These are phyloP conservation scores for Vavraia culicis DNA, from an alignment of 371 early-diverging fungal genomes.

Conservation along the genomic window DNA sequence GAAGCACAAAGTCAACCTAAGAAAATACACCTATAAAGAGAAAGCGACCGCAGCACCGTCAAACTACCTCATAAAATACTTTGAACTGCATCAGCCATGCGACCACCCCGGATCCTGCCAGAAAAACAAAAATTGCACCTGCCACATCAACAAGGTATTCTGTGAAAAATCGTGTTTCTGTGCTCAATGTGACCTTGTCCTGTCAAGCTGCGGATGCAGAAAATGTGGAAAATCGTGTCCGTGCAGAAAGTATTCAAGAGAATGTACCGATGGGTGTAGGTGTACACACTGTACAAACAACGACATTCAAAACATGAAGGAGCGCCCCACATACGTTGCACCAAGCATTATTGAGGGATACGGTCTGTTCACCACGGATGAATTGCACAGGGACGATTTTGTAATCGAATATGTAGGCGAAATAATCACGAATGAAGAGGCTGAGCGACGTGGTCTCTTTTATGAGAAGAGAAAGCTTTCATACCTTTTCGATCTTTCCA, in stretches of 20 bases:
- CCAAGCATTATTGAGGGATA: slow-evolving; percentile 45
- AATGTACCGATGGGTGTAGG: slow-evolving; percentile 18
- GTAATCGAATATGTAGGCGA: slow-evolving; percentile 69
- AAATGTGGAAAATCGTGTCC: slow-evolving; percentile 8
- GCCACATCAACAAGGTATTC: slow-evolving; percentile 10
- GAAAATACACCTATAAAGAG: no score
- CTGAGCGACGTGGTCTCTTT: slow-evolving; percentile 33
- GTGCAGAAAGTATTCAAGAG: slow-evolving; percentile 13
- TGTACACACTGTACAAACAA: slow-evolving; percentile 11
- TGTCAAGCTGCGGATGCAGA: slow-evolving; percentile 4
- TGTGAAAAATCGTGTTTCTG: slow-evolving; percentile 32
- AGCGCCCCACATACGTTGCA: slow-evolving; percentile 4
- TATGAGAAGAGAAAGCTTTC: slow-evolving; percentile 31
- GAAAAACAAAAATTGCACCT: slow-evolving; percentile 17
- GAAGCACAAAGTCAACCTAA: no score
- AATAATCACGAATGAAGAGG: slow-evolving; percentile 48
- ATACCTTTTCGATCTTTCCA: slow-evolving; percentile 33
- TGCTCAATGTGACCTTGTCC: slow-evolving; percentile 14
- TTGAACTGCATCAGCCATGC: slow-evolving; percentile 16
- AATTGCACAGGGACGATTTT: slow-evolving; percentile 48
- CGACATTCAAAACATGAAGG: not conserved
- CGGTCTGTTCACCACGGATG: slow-evolving; percentile 51
- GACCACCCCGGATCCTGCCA: slow-evolving; percentile 20
- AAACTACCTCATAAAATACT: no score
- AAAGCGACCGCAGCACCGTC: no score